Evolutionary conservation across 139 green algal species (phyloP), one percentile per base, ranked within the genome.

Genomic region (Microglena sp.): DNA sequence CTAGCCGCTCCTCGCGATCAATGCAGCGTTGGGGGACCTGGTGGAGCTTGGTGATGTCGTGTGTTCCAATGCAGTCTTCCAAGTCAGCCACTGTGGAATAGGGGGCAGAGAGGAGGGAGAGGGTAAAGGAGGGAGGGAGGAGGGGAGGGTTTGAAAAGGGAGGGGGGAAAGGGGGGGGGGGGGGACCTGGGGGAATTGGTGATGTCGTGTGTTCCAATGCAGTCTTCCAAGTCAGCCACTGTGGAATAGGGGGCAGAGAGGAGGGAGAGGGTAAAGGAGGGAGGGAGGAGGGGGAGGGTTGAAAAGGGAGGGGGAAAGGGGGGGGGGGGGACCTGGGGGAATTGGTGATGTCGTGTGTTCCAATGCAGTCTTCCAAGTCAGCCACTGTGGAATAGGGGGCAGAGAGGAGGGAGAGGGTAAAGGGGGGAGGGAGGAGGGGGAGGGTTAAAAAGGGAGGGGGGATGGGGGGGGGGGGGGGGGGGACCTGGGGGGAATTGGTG

Each of bases 191-290:
- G 54, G 33, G 3, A 62, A 43, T 21, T 36, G 5, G 60, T 28
- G 54, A 70, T 75, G 50, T 60, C 77, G 43, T 55, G 62, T 22
- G 71, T 76, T 6, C 77, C 77, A 3, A 79, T 60, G 64, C 77
- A 84, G 46, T 84, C 77, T 54, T 84, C 73, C 4, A 84, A 67
- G 5, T 57, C 64, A 2, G 32, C 33, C 2, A 84, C 77, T 84
- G 67, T 40, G 55, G 22, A 66, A n/a, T n/a, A n/a, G n/a, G n/a
- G n/a, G n/a, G n/a, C n/a, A n/a, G n/a, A n/a, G n/a, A n/a, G n/a
- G n/a, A n/a, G n/a, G n/a, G n/a, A n/a, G n/a, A n/a, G n/a, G n/a
- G n/a, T n/a, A n/a, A n/a, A n/a, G n/a, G n/a, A n/a, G n/a, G n/a
- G n/a, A n/a, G n/a, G n/a, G n/a, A n/a, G n/a, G n/a, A n/a, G n/a